These are phyloP conservation scores for Aristolochia contorta DNA, from an alignment of 164 flowering plant genomes.

Conservation along the genomic window DNA sequence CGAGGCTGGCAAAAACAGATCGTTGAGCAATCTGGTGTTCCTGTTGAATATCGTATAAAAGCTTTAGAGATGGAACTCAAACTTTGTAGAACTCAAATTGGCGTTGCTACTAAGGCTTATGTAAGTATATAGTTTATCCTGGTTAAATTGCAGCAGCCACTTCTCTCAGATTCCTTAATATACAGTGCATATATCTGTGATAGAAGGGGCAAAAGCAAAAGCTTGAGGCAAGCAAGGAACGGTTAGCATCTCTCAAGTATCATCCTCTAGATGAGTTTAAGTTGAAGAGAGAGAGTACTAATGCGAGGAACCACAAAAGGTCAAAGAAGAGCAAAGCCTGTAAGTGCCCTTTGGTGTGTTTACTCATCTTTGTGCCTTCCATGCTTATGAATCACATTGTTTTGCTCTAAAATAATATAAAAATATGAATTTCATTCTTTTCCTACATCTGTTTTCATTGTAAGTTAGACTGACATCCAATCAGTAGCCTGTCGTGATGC, in stretches of 20 bases:
- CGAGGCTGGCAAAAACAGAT: constrained; percentile 58
- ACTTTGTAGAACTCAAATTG: constrained; percentile 59
- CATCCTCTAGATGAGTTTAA: constrained; percentile 50
- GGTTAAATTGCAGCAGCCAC: neutral
- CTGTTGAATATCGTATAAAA: constrained; percentile 43
- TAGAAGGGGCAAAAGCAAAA: constrained; percentile 47
- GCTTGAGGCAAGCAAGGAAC: constrained; percentile 42
- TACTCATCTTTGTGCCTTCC: too few species aligned
- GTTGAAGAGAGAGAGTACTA: constrained; percentile 8
- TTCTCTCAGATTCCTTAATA: neutral
- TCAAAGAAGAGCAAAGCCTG: constrained; percentile 21
- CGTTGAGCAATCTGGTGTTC: constrained; percentile 60
- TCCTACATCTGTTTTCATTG: too few species aligned
- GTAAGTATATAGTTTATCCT: constrained; percentile 31
- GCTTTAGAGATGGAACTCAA: constrained; percentile 69
- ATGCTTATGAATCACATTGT: too few species aligned
- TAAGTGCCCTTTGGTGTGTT: constrained; percentile 8
- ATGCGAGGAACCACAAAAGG: constrained; percentile 29
- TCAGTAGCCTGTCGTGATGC: too few species aligned
- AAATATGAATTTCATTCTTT: too few species aligned
- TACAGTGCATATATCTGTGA: constrained; percentile 1
- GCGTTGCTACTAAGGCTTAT: constrained; percentile 30
- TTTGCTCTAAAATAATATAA: too few species aligned
- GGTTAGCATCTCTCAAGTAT: constrained; percentile 48
- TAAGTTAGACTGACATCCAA: too few species aligned